Conservation (phyloP, 192 early-diverging fungal genomes). For the Glomus cerebriforme region DNA sequence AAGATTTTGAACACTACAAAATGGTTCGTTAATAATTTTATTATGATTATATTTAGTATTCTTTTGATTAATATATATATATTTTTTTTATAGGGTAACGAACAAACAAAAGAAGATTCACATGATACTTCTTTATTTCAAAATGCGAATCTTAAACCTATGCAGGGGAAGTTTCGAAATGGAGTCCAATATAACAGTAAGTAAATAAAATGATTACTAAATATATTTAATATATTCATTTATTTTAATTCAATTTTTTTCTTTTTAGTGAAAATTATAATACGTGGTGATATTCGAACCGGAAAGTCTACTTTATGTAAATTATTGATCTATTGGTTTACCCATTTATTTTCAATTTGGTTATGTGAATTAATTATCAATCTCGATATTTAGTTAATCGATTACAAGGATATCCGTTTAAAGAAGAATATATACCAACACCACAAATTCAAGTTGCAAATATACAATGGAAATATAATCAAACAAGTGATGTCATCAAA, state of each 20-base stretch:
- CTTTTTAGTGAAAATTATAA: slow-evolving; percentile 57
- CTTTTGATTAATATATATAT: neutral
- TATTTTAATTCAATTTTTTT: neutral
- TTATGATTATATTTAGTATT: neutral
- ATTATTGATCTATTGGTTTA: slow-evolving; percentile 6
- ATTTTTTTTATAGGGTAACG: slow-evolving; percentile 23
- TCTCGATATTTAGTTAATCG: slow-evolving; percentile 43
- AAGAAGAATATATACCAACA: slow-evolving; percentile 51
- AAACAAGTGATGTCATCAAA: slow-evolving; percentile 61
- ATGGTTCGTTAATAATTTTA: too few species aligned
- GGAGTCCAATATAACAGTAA: slow-evolving; percentile 54
- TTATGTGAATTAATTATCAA: neutral
- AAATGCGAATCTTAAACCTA: slow-evolving; percentile 34
- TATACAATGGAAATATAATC: slow-evolving; percentile 60
- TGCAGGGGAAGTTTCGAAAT: slow-evolving; percentile 41
- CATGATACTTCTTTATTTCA: neutral
- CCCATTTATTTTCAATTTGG: neutral
- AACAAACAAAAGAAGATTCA: slow-evolving; percentile 11
- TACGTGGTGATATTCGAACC: slow-evolving; percentile 60
- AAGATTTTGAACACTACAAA: too few species aligned
- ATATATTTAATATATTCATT: neutral
- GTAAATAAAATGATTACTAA: neutral
- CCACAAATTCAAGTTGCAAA: slow-evolving; percentile 62
- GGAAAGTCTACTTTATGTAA: slow-evolving; percentile 61
- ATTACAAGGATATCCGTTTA: slow-evolving; percentile 51